Conservation (phyloP, 345 rosid species). For the Gossypium herbaceum region DNA sequence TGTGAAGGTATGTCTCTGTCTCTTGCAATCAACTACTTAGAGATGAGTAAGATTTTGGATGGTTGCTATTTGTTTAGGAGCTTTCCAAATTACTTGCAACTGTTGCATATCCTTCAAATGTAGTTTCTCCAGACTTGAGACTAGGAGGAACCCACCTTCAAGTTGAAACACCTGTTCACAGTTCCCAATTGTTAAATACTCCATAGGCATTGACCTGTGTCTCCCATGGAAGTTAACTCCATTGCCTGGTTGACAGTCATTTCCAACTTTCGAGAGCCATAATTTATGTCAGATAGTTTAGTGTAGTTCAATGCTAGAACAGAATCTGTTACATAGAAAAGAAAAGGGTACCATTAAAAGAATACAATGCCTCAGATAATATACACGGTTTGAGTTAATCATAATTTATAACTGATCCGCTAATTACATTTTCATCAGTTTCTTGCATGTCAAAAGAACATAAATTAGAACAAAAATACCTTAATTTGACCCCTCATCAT, state of each 20-base stretch:
- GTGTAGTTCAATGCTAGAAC: no score
- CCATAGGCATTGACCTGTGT: not conserved
- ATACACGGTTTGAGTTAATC: no score
- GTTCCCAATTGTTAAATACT: not conserved
- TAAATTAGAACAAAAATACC: not conserved
- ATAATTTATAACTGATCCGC: no score
- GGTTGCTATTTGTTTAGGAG: no score
- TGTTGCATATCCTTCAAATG: no score
- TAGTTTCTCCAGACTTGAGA: not conserved
- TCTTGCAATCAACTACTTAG: not conserved
- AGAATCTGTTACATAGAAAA: no score
- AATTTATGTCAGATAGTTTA: not conserved
- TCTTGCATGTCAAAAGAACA: no score
- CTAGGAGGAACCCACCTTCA: not conserved
- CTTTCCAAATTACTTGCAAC: no score
- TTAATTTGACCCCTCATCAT: not conserved
- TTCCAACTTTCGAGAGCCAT: not conserved
- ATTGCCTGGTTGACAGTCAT: not conserved
- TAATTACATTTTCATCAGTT: no score
- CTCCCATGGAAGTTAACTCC: not conserved
- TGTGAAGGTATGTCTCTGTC: not conserved
- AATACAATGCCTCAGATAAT: no score
- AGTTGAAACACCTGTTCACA: not conserved
- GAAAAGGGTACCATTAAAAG: no score
- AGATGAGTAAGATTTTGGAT: no score